A percentile compares a stretch with the other conserved stretches of the same genome.
These are phyloP conservation scores for Emergomyces africanus DNA, from an alignment of 2,329 filamentous ascomycete genomes.

Conservation along the genomic window DNA sequence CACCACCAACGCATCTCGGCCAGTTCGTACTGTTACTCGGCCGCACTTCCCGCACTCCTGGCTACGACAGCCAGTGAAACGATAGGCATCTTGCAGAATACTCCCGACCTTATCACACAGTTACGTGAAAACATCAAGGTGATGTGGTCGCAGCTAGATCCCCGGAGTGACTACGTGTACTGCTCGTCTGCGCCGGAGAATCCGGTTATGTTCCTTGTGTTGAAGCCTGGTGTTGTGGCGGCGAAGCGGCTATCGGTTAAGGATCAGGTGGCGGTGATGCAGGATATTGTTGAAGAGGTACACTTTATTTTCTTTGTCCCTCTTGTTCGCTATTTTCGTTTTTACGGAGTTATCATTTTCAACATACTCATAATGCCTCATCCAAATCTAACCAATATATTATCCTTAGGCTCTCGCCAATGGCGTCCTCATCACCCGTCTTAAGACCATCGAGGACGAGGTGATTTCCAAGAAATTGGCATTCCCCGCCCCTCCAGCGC, in stretches of 20 bases:
- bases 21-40: conserved; percentile 88
- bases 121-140: conserved; percentile 76
- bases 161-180: conserved; percentile 81
- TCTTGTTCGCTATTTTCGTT: not conserved
- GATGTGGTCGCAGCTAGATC: conserved; percentile 79
- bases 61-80: conserved; percentile 95
- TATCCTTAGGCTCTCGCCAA: conserved; percentile 61
- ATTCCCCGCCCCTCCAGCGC: conserved; percentile 61
- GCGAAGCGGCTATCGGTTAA: conserved; percentile 53
- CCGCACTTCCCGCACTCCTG: conserved; percentile 81
- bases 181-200: conserved; percentile 76
- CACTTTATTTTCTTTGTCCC: conserved; percentile 16
- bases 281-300: conserved; percentile 96
- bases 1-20: conserved; percentile 93
- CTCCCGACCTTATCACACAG: conserved; percentile 65
- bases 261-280: conserved; percentile 73
- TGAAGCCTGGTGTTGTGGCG: conserved; percentile 72
- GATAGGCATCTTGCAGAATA: conserved; percentile 70
- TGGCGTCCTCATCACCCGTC: conserved; percentile 73
- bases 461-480: conserved; percentile 54
- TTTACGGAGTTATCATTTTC: not conserved
- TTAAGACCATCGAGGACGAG: conserved; percentile 64
- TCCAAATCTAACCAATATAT: not conserved
- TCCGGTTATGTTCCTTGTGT: conserved; percentile 67
- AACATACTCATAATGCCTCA: not conserved